Conservation (phyloP, 805 yeast species). For the Kodamaea kaohsiungensis region DNA sequence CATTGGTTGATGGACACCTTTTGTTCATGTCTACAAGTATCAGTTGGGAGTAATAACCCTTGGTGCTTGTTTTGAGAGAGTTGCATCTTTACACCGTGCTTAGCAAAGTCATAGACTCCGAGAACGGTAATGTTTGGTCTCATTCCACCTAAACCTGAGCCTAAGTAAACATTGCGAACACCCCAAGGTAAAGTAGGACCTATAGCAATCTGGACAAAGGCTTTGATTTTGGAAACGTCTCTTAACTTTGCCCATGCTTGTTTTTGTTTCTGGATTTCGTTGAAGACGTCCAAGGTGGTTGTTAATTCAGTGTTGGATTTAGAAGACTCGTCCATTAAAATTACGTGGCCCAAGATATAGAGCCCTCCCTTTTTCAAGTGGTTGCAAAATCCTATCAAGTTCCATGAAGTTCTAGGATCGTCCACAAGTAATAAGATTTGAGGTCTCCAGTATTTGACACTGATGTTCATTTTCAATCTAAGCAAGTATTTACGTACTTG, state of each 20-base stretch:
- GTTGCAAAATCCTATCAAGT: conserved; percentile 87
- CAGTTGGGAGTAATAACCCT: conserved; percentile 64
- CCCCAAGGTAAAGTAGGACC: conserved; percentile 95
- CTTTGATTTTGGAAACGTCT: conserved; percentile 77
- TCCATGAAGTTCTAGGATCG: conserved; percentile 91
- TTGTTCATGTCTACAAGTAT: conserved; percentile 67
- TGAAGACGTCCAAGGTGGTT: conserved; percentile 47
- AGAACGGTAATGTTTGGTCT: conserved; percentile 91
- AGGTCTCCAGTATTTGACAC: conserved; percentile 98
- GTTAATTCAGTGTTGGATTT: conserved; percentile 18
- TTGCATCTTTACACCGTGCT: conserved; percentile 38
- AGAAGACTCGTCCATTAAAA: conserved; percentile 51
- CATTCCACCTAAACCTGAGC: conserved; percentile 99
- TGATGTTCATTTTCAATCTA: conserved; percentile 77
- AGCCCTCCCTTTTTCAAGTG: conserved; percentile 94
- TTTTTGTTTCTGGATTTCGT: conserved; percentile 71
- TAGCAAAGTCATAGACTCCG: conserved; percentile 76
- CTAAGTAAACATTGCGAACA: conserved; percentile 84
- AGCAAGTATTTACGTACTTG: conserved; percentile 91
- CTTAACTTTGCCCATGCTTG: conserved; percentile 83
- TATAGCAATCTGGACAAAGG: conserved; percentile 89
- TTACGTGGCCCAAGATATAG: conserved; percentile 89
- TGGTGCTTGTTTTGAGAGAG: conserved; percentile 15
- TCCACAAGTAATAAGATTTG: conserved; percentile 87
- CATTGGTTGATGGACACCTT: conserved; percentile 75